phyloP scores from a whole-genome alignment of 345 rosid genomes.

The Gossypioides kirkii region DNA sequence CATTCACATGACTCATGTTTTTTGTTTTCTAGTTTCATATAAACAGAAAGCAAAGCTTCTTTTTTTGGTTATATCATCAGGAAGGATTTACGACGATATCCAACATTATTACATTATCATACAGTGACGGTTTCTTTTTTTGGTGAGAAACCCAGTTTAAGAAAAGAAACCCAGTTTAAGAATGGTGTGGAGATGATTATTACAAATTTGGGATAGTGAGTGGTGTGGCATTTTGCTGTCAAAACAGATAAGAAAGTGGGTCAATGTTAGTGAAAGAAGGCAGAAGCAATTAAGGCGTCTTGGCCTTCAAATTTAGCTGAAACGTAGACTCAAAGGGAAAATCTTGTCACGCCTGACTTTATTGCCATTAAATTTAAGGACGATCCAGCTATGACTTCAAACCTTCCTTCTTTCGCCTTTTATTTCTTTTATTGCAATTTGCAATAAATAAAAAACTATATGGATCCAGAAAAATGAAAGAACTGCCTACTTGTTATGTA shows the following conservation, averaged over 20 bases:
- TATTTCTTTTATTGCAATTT: neutral
- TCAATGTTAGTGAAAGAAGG: neutral
- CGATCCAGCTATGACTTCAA: neutral
- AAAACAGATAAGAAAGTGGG: neutral
- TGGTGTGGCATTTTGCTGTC: neutral
- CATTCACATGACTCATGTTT: slow-evolving; percentile 12
- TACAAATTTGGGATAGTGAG: neutral
- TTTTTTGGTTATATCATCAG: neutral
- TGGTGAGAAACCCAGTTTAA: neutral
- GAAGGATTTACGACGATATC: neutral
- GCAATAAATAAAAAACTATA: no score
- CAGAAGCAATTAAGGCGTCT: neutral
- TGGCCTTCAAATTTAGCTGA: neutral
- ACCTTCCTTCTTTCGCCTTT: neutral
- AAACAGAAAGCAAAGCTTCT: neutral
- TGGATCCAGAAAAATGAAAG: no score
- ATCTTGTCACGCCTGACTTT: neutral
- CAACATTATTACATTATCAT: neutral
- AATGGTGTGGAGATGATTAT: neutral
- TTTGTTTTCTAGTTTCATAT: neutral
- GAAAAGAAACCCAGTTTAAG: neutral
- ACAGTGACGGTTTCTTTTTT: neutral
- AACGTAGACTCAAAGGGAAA: slow-evolving; percentile 7
- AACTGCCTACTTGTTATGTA: no score
- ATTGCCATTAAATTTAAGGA: neutral